These are phyloP conservation scores for Aspergillus fischeri DNA, from an alignment of 2,329 filamentous ascomycete genomes.

Conservation along the genomic window DNA sequence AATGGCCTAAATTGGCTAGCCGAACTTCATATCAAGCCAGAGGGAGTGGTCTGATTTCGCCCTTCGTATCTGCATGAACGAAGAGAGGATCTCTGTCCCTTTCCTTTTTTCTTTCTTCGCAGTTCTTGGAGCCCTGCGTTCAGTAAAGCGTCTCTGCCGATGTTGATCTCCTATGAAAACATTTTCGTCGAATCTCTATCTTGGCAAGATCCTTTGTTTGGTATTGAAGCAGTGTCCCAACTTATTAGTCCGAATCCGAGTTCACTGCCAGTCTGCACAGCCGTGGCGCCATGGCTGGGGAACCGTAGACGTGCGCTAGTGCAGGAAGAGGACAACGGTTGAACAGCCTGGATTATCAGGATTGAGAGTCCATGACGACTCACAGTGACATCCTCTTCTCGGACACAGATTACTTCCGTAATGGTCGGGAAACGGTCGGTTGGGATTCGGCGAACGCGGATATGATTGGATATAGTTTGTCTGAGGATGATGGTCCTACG, in stretches of 20 bases:
- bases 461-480: neutral
- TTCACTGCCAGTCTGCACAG: neutral
- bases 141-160: too few relatives aligned
- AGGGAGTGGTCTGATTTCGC: neutral
- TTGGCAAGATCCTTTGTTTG: neutral
- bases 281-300: slow-evolving; percentile 11
- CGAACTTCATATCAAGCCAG: neutral
- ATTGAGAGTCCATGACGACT: neutral
- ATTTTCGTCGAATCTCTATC: neutral
- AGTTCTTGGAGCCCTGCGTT: too few relatives aligned
- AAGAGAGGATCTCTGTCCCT: too few relatives aligned
- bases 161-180: too few relatives aligned
- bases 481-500: neutral
- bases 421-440: neutral
- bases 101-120: too few relatives aligned
- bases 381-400: neutral
- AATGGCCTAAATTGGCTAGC: neutral
- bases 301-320: slow-evolving; percentile 14
- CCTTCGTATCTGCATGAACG: neutral
- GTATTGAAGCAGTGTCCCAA: neutral
- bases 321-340: neutral
- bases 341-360: neutral
- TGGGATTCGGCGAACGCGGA: neutral
- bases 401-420: neutral
- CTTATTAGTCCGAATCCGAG: neutral